These are phyloP conservation scores for Falciphora oryzae DNA, from an alignment of 2,329 filamentous ascomycete genomes.

Conservation along the genomic window DNA sequence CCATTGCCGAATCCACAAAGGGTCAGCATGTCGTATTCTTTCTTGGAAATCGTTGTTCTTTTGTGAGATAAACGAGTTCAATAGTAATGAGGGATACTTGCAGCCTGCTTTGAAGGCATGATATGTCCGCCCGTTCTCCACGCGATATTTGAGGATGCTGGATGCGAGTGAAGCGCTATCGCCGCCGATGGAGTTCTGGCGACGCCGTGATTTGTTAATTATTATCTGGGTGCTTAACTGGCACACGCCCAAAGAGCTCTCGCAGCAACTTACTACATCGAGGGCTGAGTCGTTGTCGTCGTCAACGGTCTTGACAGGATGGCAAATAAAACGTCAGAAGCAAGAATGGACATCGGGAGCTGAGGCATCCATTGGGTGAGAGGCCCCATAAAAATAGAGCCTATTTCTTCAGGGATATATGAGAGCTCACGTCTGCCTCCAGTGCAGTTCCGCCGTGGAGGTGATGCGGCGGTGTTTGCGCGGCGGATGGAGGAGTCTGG, in stretches of 20 bases:
- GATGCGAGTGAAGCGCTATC: slow-evolving; percentile 6
- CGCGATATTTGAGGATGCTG: slow-evolving; percentile 7
- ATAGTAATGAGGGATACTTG: neutral
- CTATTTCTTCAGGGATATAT: neutral
- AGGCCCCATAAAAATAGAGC: neutral
- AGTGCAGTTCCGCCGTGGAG: neutral
- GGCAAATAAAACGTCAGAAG: neutral
- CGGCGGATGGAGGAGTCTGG: neutral
- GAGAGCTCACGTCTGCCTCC: slow-evolving; percentile 4
- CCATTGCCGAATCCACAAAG: neutral
- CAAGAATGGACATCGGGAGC: neutral
- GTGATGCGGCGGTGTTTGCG: neutral
- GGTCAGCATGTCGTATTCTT: too few species aligned
- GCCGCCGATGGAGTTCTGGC: neutral
- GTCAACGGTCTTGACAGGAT: neutral
- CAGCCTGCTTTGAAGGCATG: slow-evolving; percentile 8
- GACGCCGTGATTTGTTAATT: neutral
- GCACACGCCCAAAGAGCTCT: neutral
- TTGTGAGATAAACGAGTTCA: neutral
- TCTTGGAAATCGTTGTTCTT: too few species aligned
- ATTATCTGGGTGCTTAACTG: neutral
- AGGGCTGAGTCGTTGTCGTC: slow-evolving; percentile 5
- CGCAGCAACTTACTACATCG: neutral
- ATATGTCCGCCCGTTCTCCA: slow-evolving; percentile 8
- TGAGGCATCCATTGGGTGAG: neutral